These are phyloP conservation scores for Heritiera fomes DNA, from an alignment of 345 rosid genomes.

Conservation along the genomic window DNA sequence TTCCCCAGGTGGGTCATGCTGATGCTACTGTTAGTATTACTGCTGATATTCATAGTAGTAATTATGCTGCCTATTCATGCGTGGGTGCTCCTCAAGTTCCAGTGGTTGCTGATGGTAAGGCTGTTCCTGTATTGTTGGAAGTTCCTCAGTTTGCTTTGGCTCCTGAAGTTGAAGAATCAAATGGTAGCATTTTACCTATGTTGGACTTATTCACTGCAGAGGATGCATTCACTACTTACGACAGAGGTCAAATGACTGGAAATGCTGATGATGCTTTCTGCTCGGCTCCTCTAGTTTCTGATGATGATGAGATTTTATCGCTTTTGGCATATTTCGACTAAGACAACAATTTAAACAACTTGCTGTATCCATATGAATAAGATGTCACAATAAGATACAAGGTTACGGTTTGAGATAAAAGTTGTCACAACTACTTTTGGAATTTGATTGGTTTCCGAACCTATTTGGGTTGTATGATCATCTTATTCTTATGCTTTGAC, in stretches of 20 bases:
- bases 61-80: not conserved
- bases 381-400: not conserved
- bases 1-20: too few relatives aligned
- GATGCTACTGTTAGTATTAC: too few relatives aligned
- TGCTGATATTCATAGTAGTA: too few relatives aligned
- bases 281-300: not conserved
- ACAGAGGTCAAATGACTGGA: not conserved
- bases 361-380: not conserved
- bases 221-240: too few relatives aligned
- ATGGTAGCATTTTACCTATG: conserved; percentile 12
- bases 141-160: conserved; percentile 15
- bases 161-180: not conserved
- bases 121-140: conserved; percentile 2
- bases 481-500: too few relatives aligned
- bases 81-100: conserved; percentile 11
- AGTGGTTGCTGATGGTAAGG: conserved; percentile 6
- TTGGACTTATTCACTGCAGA: not conserved
- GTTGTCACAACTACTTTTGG: not conserved
- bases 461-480: too few relatives aligned
- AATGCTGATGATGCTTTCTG: not conserved
- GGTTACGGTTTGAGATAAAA: not conserved
- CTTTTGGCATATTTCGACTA: not conserved
- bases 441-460: too few relatives aligned
- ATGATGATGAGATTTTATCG: not conserved
- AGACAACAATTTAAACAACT: not conserved